Evolutionary conservation across 371 early-diverging fungal species (phyloP), one percentile per base, ranked within the genome.

Genomic region (Zychaea mexicana): DNA sequence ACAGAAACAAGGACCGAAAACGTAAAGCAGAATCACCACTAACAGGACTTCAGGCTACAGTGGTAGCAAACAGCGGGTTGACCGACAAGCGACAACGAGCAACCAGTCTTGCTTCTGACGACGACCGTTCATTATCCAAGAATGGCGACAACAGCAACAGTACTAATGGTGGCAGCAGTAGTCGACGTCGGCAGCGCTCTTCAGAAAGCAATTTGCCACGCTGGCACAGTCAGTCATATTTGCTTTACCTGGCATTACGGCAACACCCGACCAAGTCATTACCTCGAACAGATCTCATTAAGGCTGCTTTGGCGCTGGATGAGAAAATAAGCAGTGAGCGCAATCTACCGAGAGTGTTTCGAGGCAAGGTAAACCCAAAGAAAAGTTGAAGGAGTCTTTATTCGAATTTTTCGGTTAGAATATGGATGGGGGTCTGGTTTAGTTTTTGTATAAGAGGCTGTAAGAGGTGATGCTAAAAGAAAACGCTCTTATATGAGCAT

Each of bases 161-260:
- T 33, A 33, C 42, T 24, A 49, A 49, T 49, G 22, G 5, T 13
- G 24, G 0, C 24, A n/a, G 24, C 6, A 49, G n/a, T 24, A 49
- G 49, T 49, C 24, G 49, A 24, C 49, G 49, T 22, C 38, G 36
- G n/a, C 63, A 90, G 30, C 79, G 89, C 58, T 74, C 80, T 67
- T 85, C 91, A 2, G 82, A 82, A 42, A 42, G 42, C 15, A 69
- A 77, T 13, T 8, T 26, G 47, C 94, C 94, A 19, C 81, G 95
- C 24, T 94, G 95, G 95, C 92, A 92, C 57, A 93, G 85, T 60
- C 95, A 94, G 66, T 85, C 88, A 36, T 92, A 91, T 72, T 73
- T 94, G 67, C 76, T 94, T 63, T 91, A 88, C 67, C 71, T 94
- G 60, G 91, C 93, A 6, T 72, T 94, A 49, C 75, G 91, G n/a